Conservation (phyloP, 2,329 filamentous ascomycete species). For the Nemania sp. region DNA sequence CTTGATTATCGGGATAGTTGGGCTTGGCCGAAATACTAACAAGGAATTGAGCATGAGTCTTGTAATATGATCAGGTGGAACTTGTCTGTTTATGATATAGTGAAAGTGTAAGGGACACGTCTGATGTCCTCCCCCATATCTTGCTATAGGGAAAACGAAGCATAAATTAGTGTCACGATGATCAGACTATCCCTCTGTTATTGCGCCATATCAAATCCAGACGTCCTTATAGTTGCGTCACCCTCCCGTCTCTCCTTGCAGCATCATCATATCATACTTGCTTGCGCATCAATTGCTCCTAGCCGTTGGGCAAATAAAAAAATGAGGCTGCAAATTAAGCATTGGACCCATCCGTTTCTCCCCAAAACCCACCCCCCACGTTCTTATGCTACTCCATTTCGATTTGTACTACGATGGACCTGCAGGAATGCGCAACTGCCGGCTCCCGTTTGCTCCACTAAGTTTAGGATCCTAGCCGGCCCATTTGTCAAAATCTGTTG, state of each 20-base stretch:
- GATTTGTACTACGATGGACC: constrained; percentile 17
- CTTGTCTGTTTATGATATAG: too few species aligned
- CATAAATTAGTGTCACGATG: neutral
- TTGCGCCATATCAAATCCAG: neutral
- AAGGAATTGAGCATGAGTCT: neutral
- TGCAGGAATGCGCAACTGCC: constrained; percentile 17
- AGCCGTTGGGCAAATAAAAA: neutral
- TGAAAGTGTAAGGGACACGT: too few species aligned
- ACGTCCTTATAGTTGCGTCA: neutral
- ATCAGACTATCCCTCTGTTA: constrained; percentile 1
- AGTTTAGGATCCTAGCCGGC: constrained; percentile 7
- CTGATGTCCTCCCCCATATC: too few species aligned
- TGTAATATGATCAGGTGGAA: neutral
- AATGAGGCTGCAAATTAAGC: constrained; percentile 10
- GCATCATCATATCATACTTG: neutral
- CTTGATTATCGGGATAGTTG: constrained; percentile 56
- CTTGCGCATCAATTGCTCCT: neutral
- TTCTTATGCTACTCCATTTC: too few species aligned
- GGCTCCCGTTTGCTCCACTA: constrained; percentile 12
- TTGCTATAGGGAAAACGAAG: neutral
- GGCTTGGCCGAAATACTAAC: constrained; percentile 49
- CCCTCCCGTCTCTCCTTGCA: neutral
- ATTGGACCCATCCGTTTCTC: neutral
- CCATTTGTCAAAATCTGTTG: constrained; percentile 18
- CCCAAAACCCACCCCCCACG: constrained; percentile 1